Evolutionary conservation across 345 rosid species (phyloP), one percentile per base, ranked within the genome.

Genomic region (Laguncularia racemosa): DNA sequence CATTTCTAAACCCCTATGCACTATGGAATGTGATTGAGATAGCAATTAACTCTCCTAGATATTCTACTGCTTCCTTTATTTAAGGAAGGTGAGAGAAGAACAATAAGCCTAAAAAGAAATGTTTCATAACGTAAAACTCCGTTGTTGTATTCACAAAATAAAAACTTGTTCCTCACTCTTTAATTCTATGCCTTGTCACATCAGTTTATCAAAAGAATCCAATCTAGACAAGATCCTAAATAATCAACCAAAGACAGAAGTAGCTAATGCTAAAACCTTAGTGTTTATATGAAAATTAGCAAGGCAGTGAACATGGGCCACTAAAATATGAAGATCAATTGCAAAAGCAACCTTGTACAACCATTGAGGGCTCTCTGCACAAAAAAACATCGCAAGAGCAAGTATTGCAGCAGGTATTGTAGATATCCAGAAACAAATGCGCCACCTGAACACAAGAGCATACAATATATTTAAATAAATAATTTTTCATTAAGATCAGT

Each of bases 351-450:
- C 99, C 99, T 93, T 93, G 67, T 73, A 85, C 53, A 93, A 62
- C 99, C 99, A 93, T 55, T 82, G 86, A 4, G 97, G 99, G 74
- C 84, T 76, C 70, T 93, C 99, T 8, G 77, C 96, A 73, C 95
- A 93, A 65, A 89, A 72, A 61, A 68, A 57, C 89, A 93, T 93
- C 55, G 81, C 84, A 45, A 93, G 56, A 71, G 82, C 91, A 49
- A 93, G 97, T 47, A 77, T 57, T 17, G 80, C 79, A 71, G 99
- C 95, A 57, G 99, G 97, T 81, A 93, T 67, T 18, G 73, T 73
- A 48, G 99, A 86, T 57, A 81, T 67, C 95, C 85, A 85, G 62
- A 93, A 93, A 72, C 99, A 93, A 63, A 81, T 68, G 61, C 97
- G 95, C 99, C 99, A 93, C 99, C 97, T 89, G 60, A 52, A 44